phyloP scores from a whole-genome alignment of 192 early-diverging fungal genomes.

The Coemansia sp. region DNA sequence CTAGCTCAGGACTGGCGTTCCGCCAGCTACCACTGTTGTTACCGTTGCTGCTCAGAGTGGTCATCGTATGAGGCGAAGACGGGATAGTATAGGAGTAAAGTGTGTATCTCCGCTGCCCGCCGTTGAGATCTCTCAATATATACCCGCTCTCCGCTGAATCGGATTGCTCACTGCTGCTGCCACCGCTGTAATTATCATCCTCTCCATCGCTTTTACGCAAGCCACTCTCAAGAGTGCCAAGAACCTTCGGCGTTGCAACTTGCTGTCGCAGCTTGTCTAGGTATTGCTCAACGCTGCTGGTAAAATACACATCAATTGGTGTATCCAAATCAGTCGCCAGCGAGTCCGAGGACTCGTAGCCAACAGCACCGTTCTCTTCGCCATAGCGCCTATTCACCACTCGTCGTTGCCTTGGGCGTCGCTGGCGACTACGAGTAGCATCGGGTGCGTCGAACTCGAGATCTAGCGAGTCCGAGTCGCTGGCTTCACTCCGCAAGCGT shows the following conservation, averaged over 20 bases:
- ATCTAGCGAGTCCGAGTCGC: constrained; percentile 15
- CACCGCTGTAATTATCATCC: not conserved
- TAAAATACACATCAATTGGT: constrained; percentile 34
- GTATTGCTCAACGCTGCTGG: constrained; percentile 47
- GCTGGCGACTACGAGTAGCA: not conserved
- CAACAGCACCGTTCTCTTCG: not conserved
- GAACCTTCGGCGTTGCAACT: constrained; percentile 1
- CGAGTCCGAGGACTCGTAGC: constrained; percentile 43
- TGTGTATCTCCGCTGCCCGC: not conserved
- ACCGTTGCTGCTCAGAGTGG: not conserved
- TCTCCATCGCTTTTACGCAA: not conserved
- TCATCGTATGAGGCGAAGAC: constrained; percentile 43
- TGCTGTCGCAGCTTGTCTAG: constrained; percentile 48
- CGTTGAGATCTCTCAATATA: not conserved
- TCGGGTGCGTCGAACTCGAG: constrained; percentile 19
- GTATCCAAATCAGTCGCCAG: constrained; percentile 22
- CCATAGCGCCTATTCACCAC: not conserved
- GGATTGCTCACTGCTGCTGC: not conserved
- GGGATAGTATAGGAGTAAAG: constrained; percentile 11
- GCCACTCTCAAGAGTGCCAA: not conserved
- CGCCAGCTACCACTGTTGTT: not conserved
- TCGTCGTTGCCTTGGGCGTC: constrained; percentile 5
- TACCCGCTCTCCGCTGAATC: not conserved
- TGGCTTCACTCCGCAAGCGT: not conserved
- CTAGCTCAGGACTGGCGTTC: not conserved